Percentiles rank a stretch among this genome's conserved stretches.
These are phyloP conservation scores for Tremella mesenterica DNA, from an alignment of 768 basidiomycete genomes.

Conservation along the genomic window DNA sequence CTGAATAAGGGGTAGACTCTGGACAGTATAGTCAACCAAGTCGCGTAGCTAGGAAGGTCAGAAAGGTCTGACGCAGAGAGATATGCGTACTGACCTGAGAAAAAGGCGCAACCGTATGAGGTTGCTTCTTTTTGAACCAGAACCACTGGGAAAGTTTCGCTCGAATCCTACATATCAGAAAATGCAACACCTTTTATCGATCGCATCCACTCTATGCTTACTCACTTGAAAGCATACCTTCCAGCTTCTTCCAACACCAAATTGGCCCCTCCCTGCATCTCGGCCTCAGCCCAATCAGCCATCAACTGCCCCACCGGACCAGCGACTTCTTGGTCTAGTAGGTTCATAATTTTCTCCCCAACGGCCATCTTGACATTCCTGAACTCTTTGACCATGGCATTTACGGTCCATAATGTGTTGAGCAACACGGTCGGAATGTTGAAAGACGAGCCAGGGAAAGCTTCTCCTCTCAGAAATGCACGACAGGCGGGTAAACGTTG, in stretches of 20 bases:
- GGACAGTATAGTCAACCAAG: constrained; percentile 31
- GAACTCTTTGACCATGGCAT: constrained; percentile 43
- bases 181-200: too few species aligned
- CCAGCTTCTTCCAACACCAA: constrained; percentile 21
- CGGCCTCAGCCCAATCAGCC: constrained; percentile 20
- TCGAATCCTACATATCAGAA: constrained; percentile 24
- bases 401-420: constrained; percentile 43
- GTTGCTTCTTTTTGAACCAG: constrained; percentile 30
- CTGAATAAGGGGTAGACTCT: constrained; percentile 29
- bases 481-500: constrained; percentile 34
- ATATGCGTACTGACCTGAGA: constrained; percentile 14
- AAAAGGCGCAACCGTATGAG: constrained; percentile 23
- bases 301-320: constrained; percentile 23
- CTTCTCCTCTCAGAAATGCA: constrained; percentile 13
- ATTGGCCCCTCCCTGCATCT: constrained; percentile 7
- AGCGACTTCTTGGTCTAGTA: constrained; percentile 24
- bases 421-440: constrained; percentile 30
- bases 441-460: constrained; percentile 13
- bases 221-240: constrained; percentile 29
- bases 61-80: background rate
- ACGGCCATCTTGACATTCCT: constrained; percentile 36
- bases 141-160: constrained; percentile 33
- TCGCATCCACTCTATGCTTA: background rate
- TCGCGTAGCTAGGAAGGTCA: background rate
- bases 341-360: constrained; percentile 35